Base-by-base conservation (phyloP, 768 basidiomycete species). In the Kwoniella botswanensis region DNA sequence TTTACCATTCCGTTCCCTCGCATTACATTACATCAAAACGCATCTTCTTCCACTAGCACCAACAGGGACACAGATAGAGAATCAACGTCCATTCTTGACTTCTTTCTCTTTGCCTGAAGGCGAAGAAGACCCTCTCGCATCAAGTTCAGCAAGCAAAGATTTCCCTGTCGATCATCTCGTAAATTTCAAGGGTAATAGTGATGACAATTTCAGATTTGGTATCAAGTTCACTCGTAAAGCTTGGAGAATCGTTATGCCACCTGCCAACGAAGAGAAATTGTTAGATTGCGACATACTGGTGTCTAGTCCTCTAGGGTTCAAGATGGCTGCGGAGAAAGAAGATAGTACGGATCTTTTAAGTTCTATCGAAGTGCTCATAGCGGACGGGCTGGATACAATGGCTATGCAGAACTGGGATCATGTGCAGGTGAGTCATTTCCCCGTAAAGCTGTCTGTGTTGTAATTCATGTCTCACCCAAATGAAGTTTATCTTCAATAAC, bases 371-470 rank as follows among this genome's bases (percentile, higher is more conserved):
- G 84, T 98, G 5, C 84, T 94, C 22, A 85, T 98, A n/a, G 87
- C 93, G 17, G 97, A 98, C 82, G 94, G 97, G 78, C 86, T 93
- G 86, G 94, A 98, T 82, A 91, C 91, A 3, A 87, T 98, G 76
- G 88, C 89, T 3, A 98, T 98, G 97, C 97, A 98, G 85, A 99
- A 99, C 77, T 99, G 97, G 97, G 94, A 98, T 50, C 97, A 98
- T 79, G 88, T 95, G 21, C 93, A 97, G 87, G 95, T 93, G 79
- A 44, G 86, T 78, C 22, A 6, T 5, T 21, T 61, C 18, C 18
- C 18, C 6, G 46, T 50, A 35, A 35, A 35, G 46, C 46, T 15
- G 13, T 50, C 6, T 18, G 18, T 35, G 35, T 4, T 35, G 35
- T 50, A 22, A 12, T 21, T 66, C 46, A 41, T 17, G 46, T 46